Conservation (phyloP, 1,284 basidiomycete genomes). For the Tylopilus sp. region DNA sequence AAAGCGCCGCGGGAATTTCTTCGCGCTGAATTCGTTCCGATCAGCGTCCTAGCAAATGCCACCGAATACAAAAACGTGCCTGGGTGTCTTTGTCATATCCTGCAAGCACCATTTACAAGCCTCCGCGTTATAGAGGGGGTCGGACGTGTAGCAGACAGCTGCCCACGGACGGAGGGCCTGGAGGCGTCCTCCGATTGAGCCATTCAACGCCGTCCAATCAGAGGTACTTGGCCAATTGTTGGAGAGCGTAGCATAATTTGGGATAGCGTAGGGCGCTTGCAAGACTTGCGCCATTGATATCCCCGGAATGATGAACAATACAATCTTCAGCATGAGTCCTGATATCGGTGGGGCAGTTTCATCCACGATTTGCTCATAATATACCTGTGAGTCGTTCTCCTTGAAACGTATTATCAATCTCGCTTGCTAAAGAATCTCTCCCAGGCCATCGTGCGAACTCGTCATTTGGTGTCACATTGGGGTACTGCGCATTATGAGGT, state of each 20-base stretch:
- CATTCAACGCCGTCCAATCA: slow-evolving; percentile 15
- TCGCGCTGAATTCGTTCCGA: slow-evolving; percentile 11
- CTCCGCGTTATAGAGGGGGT: slow-evolving; percentile 13
- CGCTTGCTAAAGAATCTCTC: no score
- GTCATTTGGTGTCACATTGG: no score
- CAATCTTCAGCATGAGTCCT: neutral
- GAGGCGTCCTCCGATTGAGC: slow-evolving; percentile 15
- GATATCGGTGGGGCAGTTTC: neutral
- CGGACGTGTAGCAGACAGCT: slow-evolving; percentile 16
- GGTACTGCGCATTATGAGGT: no score
- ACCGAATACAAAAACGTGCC: neutral
- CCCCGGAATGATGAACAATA: neutral
- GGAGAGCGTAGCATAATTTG: slow-evolving; percentile 7
- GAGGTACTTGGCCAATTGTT: slow-evolving; percentile 9
- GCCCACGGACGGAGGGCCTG: slow-evolving; percentile 20
- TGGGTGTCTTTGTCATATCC: slow-evolving; percentile 13
- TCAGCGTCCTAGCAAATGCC: neutral
- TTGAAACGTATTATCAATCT: no score
- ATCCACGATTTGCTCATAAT: no score
- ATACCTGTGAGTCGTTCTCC: no score
- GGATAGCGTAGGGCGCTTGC: slow-evolving; percentile 10
- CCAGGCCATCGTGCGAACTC: no score
- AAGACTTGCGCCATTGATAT: neutral
- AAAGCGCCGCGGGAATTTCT: slow-evolving; percentile 14
- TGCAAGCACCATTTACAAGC: slow-evolving; percentile 11